These are phyloP conservation scores for Dendrocalamus latiflorus DNA, from an alignment of 202 grass and related monocot species.

Conservation along the genomic window DNA sequence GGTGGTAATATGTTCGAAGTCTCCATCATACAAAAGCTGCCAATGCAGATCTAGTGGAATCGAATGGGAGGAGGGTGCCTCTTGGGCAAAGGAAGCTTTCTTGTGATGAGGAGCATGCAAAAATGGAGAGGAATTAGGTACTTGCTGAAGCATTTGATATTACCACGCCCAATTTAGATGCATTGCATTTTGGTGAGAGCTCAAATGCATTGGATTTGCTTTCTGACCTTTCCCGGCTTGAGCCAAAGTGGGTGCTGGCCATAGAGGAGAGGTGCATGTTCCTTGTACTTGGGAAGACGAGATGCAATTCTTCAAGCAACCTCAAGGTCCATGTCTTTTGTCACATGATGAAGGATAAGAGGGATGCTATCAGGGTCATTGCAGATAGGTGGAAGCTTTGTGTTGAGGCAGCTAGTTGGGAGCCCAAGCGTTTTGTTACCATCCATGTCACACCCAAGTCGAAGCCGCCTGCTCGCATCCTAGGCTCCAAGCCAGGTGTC, in stretches of 20 bases:
- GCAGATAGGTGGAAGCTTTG: constrained; percentile 98
- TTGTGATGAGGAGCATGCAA: constrained; percentile 90
- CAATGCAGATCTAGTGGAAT: constrained; percentile 44
- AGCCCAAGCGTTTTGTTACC: constrained; percentile 83
- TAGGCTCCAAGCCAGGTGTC: constrained; percentile 59
- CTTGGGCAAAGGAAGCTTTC: constrained; percentile 90
- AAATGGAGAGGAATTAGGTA: constrained; percentile 77
- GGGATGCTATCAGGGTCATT: constrained; percentile 74
- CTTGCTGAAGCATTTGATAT: constrained; percentile 97
- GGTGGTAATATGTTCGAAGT: constrained; percentile 60
- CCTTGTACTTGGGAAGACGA: constrained; percentile 80
- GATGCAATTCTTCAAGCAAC: constrained; percentile 47
- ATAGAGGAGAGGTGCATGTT: constrained; percentile 96
- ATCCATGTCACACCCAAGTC: constrained; percentile 88
- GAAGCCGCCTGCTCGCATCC: constrained; percentile 61
- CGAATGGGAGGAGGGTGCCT: constrained; percentile 66
- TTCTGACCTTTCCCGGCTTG: constrained; percentile 64
- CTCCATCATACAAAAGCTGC: constrained; percentile 75
- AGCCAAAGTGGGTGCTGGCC: constrained; percentile 87
- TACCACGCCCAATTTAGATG: constrained; percentile 74
- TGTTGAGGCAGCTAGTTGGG: constrained; percentile 66
- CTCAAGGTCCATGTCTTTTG: constrained; percentile 80
- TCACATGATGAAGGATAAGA: constrained; percentile 82
- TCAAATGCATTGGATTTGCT: constrained; percentile 51
- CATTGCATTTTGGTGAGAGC: constrained; percentile 84